phyloP scores from a whole-genome alignment of 805 yeast species.

The Candida peoriensis region DNA sequence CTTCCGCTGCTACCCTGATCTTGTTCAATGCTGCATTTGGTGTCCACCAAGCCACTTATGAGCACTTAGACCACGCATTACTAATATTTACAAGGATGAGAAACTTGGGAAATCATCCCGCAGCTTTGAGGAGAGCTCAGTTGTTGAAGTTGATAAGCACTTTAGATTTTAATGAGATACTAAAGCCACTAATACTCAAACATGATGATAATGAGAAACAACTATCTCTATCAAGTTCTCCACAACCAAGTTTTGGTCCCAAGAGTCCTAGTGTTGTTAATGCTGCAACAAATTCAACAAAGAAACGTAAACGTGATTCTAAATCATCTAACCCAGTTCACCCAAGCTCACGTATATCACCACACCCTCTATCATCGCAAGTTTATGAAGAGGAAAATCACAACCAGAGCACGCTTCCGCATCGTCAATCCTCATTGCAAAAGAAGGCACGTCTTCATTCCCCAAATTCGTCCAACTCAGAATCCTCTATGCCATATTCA shows the following conservation, averaged over 20 bases:
- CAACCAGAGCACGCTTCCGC: too few relatives aligned
- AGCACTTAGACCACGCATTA: conserved; percentile 69
- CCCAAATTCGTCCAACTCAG: not conserved
- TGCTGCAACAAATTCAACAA: not conserved
- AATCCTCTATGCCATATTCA: not conserved
- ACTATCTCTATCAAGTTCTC: not conserved
- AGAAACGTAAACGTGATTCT: not conserved
- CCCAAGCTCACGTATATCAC: too few relatives aligned
- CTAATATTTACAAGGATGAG: conserved; percentile 69
- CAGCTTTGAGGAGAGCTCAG: conserved; percentile 70
- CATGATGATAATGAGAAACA: conserved; percentile 42
- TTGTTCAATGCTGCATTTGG: conserved; percentile 78
- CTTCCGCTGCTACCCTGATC: conserved; percentile 68
- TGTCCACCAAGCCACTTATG: conserved; percentile 68
- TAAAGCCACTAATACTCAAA: conserved; percentile 49
- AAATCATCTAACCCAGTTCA: not conserved
- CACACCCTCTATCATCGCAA: too few relatives aligned
- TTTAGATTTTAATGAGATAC: conserved; percentile 62
- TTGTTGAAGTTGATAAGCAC: conserved; percentile 58
- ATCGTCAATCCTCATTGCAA: not conserved
- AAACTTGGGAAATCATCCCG: conserved; percentile 74
- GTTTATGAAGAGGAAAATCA: too few relatives aligned
- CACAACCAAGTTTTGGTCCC: not conserved
- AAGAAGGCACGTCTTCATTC: not conserved
- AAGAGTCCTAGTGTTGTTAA: conserved; percentile 15